A percentile compares a stretch with the other conserved stretches of the same genome.
Evolutionary conservation across 1,284 basidiomycete genomes (phyloP).

Genomic region (Porodaedalea pini): DNA sequence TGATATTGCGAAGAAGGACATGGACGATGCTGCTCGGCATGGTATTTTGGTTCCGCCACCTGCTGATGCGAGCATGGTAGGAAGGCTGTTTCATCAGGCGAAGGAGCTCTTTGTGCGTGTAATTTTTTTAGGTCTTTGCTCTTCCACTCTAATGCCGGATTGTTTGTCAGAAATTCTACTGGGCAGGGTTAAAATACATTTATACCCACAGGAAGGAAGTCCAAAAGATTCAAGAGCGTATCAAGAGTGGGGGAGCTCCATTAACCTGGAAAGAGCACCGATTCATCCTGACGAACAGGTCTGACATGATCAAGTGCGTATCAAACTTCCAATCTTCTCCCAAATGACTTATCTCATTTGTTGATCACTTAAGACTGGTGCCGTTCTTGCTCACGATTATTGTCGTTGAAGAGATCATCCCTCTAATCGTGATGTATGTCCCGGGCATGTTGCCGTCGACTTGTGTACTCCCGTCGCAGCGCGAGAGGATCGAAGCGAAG

Average conservation of each 20-base stretch:
- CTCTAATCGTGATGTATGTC: conserved; percentile 82
- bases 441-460: conserved; percentile 84
- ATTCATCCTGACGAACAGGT: conserved; percentile 59
- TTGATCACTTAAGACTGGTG: conserved; percentile 52
- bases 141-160: conserved; percentile 39
- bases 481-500: conserved; percentile 63
- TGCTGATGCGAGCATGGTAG: conserved; percentile 50
- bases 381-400: conserved; percentile 77
- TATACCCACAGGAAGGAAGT: conserved; percentile 55
- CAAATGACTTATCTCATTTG: conserved; percentile 9
- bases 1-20: conserved; percentile 56
- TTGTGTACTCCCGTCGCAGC: conserved; percentile 82
- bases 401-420: conserved; percentile 78
- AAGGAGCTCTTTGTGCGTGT: conserved; percentile 61
- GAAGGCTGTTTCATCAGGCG: conserved; percentile 58
- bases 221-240: conserved; percentile 49
- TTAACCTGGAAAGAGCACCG: conserved; percentile 63
- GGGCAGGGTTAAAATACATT: conserved; percentile 66
- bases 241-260: conserved; percentile 51
- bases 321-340: not conserved
- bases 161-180: conserved; percentile 69
- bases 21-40: conserved; percentile 58
- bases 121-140: conserved; percentile 43
- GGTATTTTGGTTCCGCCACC: conserved; percentile 68
- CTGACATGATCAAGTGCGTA: conserved; percentile 65